These are phyloP conservation scores for Pseudozyma pruni DNA, from an alignment of 1,284 basidiomycete species.

Conservation along the genomic window DNA sequence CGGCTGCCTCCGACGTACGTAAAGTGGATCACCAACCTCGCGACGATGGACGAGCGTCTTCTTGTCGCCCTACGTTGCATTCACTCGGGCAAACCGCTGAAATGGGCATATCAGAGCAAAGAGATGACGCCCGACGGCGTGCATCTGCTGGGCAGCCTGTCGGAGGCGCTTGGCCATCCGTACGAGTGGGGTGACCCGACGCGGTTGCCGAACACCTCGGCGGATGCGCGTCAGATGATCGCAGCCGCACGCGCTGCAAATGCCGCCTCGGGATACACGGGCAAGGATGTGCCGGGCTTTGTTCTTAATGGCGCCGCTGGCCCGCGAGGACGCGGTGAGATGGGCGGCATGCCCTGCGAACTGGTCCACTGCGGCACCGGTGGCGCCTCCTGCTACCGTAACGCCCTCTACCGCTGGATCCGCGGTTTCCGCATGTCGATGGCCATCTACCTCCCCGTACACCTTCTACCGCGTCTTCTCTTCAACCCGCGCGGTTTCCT, in stretches of 20 bases:
- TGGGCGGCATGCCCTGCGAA: conserved; percentile 67
- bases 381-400: conserved; percentile 63
- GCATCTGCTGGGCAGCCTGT: conserved; percentile 44
- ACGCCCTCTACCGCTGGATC: conserved; percentile 65
- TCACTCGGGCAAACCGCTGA: conserved; percentile 50
- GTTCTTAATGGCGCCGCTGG: conserved; percentile 53
- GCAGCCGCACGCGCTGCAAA: conserved; percentile 12
- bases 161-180: conserved; percentile 57
- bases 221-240: conserved; percentile 30
- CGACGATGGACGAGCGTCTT: conserved; percentile 67
- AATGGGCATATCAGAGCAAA: conserved; percentile 63
- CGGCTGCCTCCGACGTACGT: conserved; percentile 64
- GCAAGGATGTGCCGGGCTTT: conserved; percentile 18
- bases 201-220: conserved; percentile 33
- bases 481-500: conserved; percentile 60
- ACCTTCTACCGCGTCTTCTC: conserved; percentile 67
- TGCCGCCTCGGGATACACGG: background rate
- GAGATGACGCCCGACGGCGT: conserved; percentile 36
- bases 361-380: conserved; percentile 67
- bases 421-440: conserved; percentile 66
- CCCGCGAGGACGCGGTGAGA: conserved; percentile 52
- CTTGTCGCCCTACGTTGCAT: conserved; percentile 62
- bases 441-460: conserved; percentile 69
- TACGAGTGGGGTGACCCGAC: conserved; percentile 59
- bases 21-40: conserved; percentile 66